Base-by-base conservation (phyloP, 768 basidiomycete genomes). In the Russula olivacea region DNA sequence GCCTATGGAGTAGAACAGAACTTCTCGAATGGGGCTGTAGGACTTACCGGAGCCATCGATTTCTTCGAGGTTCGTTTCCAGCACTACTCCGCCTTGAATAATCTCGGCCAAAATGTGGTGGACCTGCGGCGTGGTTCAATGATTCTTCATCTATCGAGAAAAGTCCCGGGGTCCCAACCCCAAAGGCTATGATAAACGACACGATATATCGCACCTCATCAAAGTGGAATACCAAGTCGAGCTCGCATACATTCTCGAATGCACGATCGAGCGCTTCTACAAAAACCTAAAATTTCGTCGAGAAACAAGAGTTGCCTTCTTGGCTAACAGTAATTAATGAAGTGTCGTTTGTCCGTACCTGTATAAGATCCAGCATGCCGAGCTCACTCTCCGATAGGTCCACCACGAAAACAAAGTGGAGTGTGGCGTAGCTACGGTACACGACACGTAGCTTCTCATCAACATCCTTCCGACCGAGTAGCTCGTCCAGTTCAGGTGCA, bases 161-260 rank as follows among this genome's bases (percentile, higher is more conserved):
- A 50, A 21, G 3, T 55, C 48, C 21, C 1, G 36, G 10, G 36
- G 14, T 40, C 15, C 15, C 38, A 40, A 40, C n/a, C 36, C 36
- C 36, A 2, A 36, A 12, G 32, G 23, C 6, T 4, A 47, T n/a
- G n/a, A n/a, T n/a, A 43, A 47, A 41, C 38, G 38, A 17, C 38
- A 17, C 5, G 2, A 45, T 47, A 30, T 32, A 12, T 14, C 81
- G 36, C 68, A 92, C 95, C 81, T 98, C 94, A 73, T 98, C 97
- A 70, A 98, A 99, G 73, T 98, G 95, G 74, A 98, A 99, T 55
- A 99, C 95, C 14, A 99, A 81, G 74, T 99, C 97, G 50, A 99
- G 79, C 74, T 99, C 97, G 75, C 97, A 98, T 0, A 99, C 97
- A 70, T 98, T 98, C 78, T 97, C 93, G 72, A 98, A 99, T 17